A percentile compares a stretch with the other conserved stretches of the same genome.
These are phyloP conservation scores for Thielaviopsis punctulata DNA, from an alignment of 2,329 filamentous ascomycete species.

Conservation along the genomic window DNA sequence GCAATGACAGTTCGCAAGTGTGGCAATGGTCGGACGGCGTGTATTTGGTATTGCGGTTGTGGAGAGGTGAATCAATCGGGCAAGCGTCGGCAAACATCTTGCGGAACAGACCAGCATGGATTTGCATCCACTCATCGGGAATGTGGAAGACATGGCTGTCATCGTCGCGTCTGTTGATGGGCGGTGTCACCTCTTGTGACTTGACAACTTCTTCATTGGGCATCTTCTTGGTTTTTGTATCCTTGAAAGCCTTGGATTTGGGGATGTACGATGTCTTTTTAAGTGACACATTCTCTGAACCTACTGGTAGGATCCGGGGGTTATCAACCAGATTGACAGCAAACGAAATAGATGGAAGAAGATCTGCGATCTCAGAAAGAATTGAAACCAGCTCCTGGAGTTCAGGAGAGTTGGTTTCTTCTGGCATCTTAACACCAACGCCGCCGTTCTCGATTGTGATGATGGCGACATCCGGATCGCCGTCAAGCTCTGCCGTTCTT, in stretches of 20 bases:
- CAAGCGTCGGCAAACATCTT: slow-evolving; percentile 36
- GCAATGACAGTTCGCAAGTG: slow-evolving; percentile 23
- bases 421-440: slow-evolving; percentile 19
- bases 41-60: slow-evolving; percentile 1
- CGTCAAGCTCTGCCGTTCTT: slow-evolving; percentile 27
- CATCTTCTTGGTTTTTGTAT: background rate
- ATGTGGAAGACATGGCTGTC: background rate
- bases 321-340: slow-evolving; percentile 68
- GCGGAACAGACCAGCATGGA: slow-evolving; percentile 18
- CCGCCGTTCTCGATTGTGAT: slow-evolving; percentile 48
- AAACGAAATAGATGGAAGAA: slow-evolving; percentile 68
- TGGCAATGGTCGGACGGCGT: slow-evolving; percentile 5
- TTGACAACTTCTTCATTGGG: background rate
- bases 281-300: background rate
- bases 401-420: slow-evolving; percentile 19
- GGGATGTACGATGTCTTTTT: background rate
- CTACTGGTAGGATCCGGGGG: slow-evolving; percentile 41
- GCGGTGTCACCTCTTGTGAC: background rate
- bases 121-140: slow-evolving; percentile 4
- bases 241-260: background rate
- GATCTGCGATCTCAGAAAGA: slow-evolving; percentile 52
- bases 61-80: slow-evolving; percentile 37
- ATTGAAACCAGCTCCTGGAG: slow-evolving; percentile 40
- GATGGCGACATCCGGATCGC: slow-evolving; percentile 27
- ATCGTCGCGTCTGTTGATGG: background rate